Conservation (phyloP, 192 early-diverging fungal genomes). For the Coemansia sp. region DNA sequence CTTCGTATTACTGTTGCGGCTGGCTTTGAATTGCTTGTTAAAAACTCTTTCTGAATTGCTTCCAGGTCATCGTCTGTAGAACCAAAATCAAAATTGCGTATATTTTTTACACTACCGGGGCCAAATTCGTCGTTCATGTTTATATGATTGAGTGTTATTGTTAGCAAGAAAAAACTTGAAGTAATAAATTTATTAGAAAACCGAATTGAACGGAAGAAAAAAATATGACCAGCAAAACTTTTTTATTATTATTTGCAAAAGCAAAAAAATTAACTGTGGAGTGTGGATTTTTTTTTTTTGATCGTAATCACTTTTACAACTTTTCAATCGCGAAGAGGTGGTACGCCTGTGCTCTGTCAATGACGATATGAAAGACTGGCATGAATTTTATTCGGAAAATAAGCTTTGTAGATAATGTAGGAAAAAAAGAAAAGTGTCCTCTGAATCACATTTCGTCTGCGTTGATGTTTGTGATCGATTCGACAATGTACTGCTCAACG, state of each 20-base stretch:
- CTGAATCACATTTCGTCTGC: constrained; percentile 29
- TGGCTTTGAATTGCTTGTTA: constrained; percentile 31
- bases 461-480: constrained; percentile 37
- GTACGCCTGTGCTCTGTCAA: too few species aligned
- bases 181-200: too few species aligned
- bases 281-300: too few species aligned
- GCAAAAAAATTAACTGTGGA: too few species aligned
- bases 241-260: too few species aligned
- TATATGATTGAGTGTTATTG: neutral
- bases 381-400: too few species aligned
- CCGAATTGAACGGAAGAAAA: too few species aligned
- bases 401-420: neutral
- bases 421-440: neutral
- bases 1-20: constrained; percentile 41
- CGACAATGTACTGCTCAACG: constrained; percentile 54
- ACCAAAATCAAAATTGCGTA: constrained; percentile 13
- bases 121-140: neutral
- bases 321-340: too few species aligned
- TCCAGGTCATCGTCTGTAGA: constrained; percentile 41
- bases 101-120: neutral
- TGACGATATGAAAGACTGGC: too few species aligned
- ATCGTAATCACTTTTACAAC: too few species aligned
- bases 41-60: constrained; percentile 43
- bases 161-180: neutral
- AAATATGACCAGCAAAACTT: too few species aligned